A percentile compares a stretch with the other conserved stretches of the same genome.
These are phyloP conservation scores for Solanum pinnatisectum DNA, from an alignment of 257 asterid species.

Conservation along the genomic window DNA sequence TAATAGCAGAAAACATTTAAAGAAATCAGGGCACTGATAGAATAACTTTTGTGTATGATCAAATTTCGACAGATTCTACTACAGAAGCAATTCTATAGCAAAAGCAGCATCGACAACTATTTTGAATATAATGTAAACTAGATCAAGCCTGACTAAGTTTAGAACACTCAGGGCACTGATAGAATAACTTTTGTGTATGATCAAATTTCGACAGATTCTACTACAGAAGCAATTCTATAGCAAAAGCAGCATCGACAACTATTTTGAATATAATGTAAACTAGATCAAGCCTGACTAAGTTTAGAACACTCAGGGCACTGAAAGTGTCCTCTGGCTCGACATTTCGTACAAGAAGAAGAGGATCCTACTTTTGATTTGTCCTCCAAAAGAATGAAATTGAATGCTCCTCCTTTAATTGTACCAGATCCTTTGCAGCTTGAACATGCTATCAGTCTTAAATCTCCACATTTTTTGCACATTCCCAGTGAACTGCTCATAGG, in stretches of 20 bases:
- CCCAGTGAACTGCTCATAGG: conserved; percentile 49
- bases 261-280: neutral
- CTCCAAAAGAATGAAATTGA: conserved; percentile 26
- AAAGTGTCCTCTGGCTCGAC: conserved; percentile 59
- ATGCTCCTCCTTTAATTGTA: conserved; percentile 38
- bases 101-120: neutral
- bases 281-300: neutral
- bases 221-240: neutral
- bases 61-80: neutral
- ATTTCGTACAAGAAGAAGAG: conserved; percentile 32
- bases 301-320: conserved; percentile 55
- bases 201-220: neutral
- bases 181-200: neutral
- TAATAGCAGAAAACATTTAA: too few relatives aligned
- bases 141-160: too few relatives aligned
- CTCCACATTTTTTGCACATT: conserved; percentile 90
- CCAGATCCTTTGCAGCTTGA: conserved; percentile 73
- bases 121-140: neutral
- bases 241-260: neutral
- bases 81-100: neutral
- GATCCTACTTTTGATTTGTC: conserved; percentile 19
- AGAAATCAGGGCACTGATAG: too few relatives aligned
- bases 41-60: neutral
- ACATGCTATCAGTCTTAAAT: conserved; percentile 66
- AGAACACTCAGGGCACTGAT: too few relatives aligned